Evolutionary conservation across 1,284 basidiomycete genomes (phyloP).

Genomic region (Ustilago nuda): DNA sequence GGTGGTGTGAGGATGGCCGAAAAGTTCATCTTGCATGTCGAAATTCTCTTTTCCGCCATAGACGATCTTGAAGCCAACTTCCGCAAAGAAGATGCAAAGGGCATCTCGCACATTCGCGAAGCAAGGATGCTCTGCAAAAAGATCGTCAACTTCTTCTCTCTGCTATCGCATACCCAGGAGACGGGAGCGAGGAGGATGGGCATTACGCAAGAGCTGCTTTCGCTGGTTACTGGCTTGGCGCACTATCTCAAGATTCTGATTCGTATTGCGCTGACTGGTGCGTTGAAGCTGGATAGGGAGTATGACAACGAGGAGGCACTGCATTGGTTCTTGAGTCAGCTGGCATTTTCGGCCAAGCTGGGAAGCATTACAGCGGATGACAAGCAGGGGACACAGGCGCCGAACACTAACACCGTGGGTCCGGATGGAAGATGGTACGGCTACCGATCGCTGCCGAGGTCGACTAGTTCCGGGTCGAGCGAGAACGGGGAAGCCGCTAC

Average conservation of each 20-base stretch:
- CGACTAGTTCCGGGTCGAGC: constrained; percentile 46
- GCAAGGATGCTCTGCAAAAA: constrained; percentile 98
- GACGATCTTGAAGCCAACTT: constrained; percentile 95
- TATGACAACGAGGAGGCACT: constrained; percentile 84
- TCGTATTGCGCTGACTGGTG: constrained; percentile 94
- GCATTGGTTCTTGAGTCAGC: constrained; percentile 87
- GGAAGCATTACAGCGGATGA: constrained; percentile 49
- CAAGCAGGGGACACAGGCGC: constrained; percentile 52
- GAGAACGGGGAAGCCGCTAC: constrained; percentile 69
- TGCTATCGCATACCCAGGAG: constrained; percentile 95
- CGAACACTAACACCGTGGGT: constrained; percentile 41
- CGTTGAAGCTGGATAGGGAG: constrained; percentile 93
- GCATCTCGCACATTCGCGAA: constrained; percentile 97
- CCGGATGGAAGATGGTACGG: constrained; percentile 61
- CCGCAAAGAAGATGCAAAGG: constrained; percentile 76
- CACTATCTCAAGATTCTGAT: constrained; percentile 99
- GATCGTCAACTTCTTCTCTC: constrained; percentile 97
- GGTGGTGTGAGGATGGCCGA: constrained; percentile 98
- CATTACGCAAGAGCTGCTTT: constrained; percentile 96
- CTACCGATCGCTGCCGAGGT: constrained; percentile 62
- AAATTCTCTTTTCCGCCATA: constrained; percentile 95
- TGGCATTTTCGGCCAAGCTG: constrained; percentile 81
- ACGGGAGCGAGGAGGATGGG: constrained; percentile 88
- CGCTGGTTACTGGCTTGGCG: constrained; percentile 96
- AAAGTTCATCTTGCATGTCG: constrained; percentile 97